Conservation (phyloP, 768 basidiomycete genomes). For the Lyophyllum shimeji region DNA sequence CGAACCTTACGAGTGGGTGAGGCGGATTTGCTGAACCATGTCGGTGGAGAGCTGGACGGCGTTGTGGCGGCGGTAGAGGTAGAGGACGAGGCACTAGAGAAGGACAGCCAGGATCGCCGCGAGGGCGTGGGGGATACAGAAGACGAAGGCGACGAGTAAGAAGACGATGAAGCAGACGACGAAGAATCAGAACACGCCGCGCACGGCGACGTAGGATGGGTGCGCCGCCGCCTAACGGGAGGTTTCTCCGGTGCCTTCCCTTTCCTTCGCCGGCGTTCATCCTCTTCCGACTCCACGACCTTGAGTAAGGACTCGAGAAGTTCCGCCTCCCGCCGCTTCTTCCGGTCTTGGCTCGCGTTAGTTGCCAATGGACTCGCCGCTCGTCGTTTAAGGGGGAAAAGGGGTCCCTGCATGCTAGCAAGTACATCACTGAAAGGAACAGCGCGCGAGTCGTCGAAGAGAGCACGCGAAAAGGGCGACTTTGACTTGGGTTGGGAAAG, state of each 20-base stretch:
- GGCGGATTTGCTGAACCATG: slow-evolving; percentile 11
- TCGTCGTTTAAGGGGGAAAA: slow-evolving; percentile 46
- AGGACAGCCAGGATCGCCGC: slow-evolving; percentile 22
- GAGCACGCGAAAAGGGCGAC: slow-evolving; percentile 20
- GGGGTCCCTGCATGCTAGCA: slow-evolving; percentile 54
- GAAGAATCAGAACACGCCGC: slow-evolving; percentile 21
- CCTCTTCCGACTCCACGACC: slow-evolving; percentile 41
- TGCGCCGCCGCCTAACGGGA: slow-evolving; percentile 8
- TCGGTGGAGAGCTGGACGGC: slow-evolving; percentile 23
- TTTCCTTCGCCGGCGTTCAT: slow-evolving; percentile 30
- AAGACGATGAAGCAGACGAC: slow-evolving; percentile 21
- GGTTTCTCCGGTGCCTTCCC: slow-evolving; percentile 29
- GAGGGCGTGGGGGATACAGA: slow-evolving; percentile 29
- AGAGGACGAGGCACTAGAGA: slow-evolving; percentile 26
- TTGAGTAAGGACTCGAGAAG: slow-evolving; percentile 45
- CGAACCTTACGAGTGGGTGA: slow-evolving; percentile 3
- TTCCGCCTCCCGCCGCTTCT: slow-evolving; percentile 25
- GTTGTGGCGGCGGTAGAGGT: slow-evolving; percentile 35
- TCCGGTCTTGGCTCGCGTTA: slow-evolving; percentile 11
- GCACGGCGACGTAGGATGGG: neutral
- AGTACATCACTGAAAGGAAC: slow-evolving; percentile 60
- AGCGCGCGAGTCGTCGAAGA: slow-evolving; percentile 35
- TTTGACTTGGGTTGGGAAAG: slow-evolving; percentile 9
- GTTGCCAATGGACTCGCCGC: slow-evolving; percentile 22
- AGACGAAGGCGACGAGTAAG: slow-evolving; percentile 24